phyloP scores from a whole-genome alignment of 257 asterid species.

The Nicotiana sylvestris region DNA sequence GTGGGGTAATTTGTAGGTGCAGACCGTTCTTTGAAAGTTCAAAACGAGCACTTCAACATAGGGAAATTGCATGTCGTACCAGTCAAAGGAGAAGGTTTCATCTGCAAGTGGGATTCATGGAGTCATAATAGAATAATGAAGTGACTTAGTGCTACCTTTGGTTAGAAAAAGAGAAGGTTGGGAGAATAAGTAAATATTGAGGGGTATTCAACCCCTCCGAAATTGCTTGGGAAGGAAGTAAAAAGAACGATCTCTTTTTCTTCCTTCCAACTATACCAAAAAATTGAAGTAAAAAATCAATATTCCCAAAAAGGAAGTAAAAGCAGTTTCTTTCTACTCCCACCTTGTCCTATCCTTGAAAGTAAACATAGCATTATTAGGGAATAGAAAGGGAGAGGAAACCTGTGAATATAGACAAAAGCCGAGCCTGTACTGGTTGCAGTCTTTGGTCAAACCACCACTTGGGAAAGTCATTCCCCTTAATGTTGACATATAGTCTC shows the following conservation, averaged over 20 bases:
- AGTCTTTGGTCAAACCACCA: slow-evolving; percentile 21
- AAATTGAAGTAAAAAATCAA: too few relatives aligned
- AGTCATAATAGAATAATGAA: neutral
- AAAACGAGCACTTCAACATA: slow-evolving; percentile 22
- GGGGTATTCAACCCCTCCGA: too few relatives aligned
- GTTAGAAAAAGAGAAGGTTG: too few relatives aligned
- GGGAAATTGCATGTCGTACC: slow-evolving; percentile 22
- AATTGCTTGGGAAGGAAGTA: too few relatives aligned
- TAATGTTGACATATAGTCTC: slow-evolving; percentile 25
- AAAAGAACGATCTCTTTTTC: neutral
- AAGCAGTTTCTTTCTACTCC: too few relatives aligned
- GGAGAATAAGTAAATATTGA: too few relatives aligned
- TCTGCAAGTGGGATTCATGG: slow-evolving; percentile 18
- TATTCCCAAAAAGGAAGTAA: too few relatives aligned
- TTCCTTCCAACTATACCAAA: too few relatives aligned
- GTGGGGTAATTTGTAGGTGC: slow-evolving; percentile 20
- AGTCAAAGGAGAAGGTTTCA: slow-evolving; percentile 16
- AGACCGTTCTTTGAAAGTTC: slow-evolving; percentile 20
- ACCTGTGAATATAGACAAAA: slow-evolving; percentile 35
- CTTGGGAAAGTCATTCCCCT: slow-evolving; percentile 18
- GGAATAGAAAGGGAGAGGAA: neutral
- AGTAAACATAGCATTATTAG: too few relatives aligned
- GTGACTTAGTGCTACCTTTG: too few relatives aligned
- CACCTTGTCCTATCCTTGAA: too few relatives aligned
- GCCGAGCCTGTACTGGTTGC: slow-evolving; percentile 14